Evolutionary conservation across 2,329 filamentous ascomycete genomes (phyloP).

Genomic region (Hypoxylon sp.): DNA sequence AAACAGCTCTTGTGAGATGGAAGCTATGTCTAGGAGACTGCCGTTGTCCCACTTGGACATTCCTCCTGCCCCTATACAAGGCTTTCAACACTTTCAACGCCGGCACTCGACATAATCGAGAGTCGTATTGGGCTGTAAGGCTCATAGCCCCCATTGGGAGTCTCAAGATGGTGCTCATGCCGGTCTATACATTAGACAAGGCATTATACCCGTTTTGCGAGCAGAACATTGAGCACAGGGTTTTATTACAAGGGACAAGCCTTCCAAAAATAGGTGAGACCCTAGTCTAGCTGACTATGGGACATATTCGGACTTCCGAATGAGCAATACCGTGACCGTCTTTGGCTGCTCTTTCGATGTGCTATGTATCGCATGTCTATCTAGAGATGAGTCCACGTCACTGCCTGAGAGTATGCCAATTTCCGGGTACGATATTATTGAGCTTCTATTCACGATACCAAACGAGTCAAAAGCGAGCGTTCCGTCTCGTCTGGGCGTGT

Average conservation of each 20-base stretch:
- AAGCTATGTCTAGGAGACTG: slow-evolving; percentile 16
- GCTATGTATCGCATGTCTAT: slow-evolving; percentile 5
- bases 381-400: slow-evolving; percentile 1
- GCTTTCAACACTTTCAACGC: slow-evolving; percentile 5
- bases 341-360: neutral
- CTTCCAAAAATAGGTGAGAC: slow-evolving; percentile 19
- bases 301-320: slow-evolving; percentile 34
- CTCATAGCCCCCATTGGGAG: slow-evolving; percentile 21
- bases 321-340: slow-evolving; percentile 4
- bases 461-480: slow-evolving; percentile 3
- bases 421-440: slow-evolving; percentile 1
- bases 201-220: slow-evolving; percentile 11
- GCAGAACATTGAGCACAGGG: slow-evolving; percentile 1
- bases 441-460: slow-evolving; percentile 13
- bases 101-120: slow-evolving; percentile 25
- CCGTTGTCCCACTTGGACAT: slow-evolving; percentile 27
- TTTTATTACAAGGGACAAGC: slow-evolving; percentile 10
- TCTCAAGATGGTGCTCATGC: slow-evolving; percentile 9
- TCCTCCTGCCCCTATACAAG: slow-evolving; percentile 14
- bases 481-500: slow-evolving; percentile 9
- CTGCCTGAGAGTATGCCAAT: slow-evolving; percentile 6
- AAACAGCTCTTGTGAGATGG: slow-evolving; percentile 27
- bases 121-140: slow-evolving; percentile 22
- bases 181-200: slow-evolving; percentile 10
- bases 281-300: slow-evolving; percentile 3